phyloP scores from a whole-genome alignment of 2,329 filamentous ascomycete genomes.

The Penicillium sp. region DNA sequence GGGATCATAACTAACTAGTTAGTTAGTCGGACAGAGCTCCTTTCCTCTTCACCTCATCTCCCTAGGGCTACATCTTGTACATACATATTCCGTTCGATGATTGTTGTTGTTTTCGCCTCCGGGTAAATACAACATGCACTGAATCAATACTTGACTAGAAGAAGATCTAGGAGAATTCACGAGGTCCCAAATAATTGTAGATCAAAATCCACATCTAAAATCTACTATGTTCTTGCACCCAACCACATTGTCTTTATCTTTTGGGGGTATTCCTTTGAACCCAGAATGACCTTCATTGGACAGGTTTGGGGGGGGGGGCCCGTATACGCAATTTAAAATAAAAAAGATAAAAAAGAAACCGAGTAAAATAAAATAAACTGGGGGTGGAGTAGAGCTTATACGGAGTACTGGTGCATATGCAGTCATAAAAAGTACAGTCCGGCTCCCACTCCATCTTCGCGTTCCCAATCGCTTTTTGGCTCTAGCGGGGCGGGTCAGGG shows the following conservation, averaged over 20 bases:
- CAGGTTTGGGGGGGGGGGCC: not conserved
- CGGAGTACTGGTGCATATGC: no score
- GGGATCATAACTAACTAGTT: no score
- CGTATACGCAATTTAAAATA: no score
- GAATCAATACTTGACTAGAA: not conserved
- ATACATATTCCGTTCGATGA: not conserved
- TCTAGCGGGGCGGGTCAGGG: not conserved
- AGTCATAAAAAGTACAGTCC: no score
- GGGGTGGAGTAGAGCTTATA: no score
- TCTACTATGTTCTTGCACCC: no score
- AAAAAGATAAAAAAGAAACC: no score
- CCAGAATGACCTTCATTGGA: not conserved
- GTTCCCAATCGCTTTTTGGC: no score
- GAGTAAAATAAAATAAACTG: no score
- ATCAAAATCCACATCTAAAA: no score
- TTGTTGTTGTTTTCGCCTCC: not conserved
- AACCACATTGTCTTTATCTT: no score
- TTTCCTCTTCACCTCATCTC: not conserved
- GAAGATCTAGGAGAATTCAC: not conserved
- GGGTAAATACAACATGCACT: not conserved
- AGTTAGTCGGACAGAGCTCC: not conserved
- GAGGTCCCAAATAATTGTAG: not conserved
- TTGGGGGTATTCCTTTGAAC: not conserved
- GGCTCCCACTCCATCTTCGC: no score
- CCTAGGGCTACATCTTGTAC: not conserved